Evolutionary conservation across 345 rosid genomes (phyloP).

Genomic region (Eutrema japonicum): DNA sequence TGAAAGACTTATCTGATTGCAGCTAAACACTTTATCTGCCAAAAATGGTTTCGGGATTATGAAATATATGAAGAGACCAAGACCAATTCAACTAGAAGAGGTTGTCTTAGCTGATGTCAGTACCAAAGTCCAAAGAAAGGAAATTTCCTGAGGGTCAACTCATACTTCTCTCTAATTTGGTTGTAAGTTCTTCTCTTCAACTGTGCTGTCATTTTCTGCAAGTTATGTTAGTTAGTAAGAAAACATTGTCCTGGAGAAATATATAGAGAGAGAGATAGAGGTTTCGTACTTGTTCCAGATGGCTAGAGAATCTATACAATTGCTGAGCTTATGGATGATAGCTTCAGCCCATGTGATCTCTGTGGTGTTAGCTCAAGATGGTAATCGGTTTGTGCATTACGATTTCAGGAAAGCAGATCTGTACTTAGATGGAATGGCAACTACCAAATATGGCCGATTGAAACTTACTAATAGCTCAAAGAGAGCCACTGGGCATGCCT

Average conservation of each 20-base stretch:
- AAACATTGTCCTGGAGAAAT: not conserved
- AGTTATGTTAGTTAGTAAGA: not conserved
- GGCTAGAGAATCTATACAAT: no score
- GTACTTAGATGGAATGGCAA: no score
- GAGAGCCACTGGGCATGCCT: no score
- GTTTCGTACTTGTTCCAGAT: no score
- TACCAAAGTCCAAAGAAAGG: constrained; percentile 3
- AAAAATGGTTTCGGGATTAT: not conserved
- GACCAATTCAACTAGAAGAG: constrained; percentile 4
- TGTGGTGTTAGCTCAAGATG: no score
- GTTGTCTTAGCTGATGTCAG: constrained; percentile 4
- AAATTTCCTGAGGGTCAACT: not conserved
- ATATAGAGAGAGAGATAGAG: no score
- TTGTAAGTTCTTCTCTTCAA: not conserved
- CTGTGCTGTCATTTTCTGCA: not conserved
- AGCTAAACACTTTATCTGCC: not conserved
- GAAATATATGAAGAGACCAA: not conserved
- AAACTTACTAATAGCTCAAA: no score
- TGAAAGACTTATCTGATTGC: not conserved
- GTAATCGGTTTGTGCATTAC: no score
- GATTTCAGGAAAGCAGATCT: no score
- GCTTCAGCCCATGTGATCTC: no score
- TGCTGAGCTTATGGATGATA: no score
- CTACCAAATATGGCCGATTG: no score
- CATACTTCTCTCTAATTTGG: not conserved